Evolutionary conservation across 2,329 filamentous ascomycete species (phyloP).

Genomic region (Ceratocystis eucalypticola): DNA sequence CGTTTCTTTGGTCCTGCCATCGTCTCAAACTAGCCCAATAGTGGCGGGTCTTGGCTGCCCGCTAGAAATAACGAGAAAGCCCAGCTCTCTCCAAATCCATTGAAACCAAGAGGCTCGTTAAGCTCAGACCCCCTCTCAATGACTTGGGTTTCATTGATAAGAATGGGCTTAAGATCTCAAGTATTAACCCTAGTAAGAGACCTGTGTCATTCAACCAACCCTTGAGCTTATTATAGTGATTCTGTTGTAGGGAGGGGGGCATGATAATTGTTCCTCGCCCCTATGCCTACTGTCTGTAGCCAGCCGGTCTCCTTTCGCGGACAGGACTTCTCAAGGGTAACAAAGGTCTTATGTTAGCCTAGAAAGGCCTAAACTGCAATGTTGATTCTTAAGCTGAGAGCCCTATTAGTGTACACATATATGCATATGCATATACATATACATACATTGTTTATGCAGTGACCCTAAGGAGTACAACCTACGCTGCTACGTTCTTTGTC

Average conservation of each 20-base stretch:
- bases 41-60: neutral
- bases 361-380: neutral
- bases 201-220: neutral
- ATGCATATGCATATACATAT: neutral
- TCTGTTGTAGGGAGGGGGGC: neutral
- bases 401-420: neutral
- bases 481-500: neutral
- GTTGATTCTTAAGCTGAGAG: neutral
- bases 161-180: neutral
- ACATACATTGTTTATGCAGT: slow-evolving; percentile 1
- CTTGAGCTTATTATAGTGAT: neutral
- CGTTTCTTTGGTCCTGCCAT: neutral
- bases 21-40: neutral
- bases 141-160: neutral
- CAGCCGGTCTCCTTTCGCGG: neutral
- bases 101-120: neutral
- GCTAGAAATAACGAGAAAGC: neutral
- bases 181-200: neutral
- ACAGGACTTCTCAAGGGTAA: neutral
- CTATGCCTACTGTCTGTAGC: no score
- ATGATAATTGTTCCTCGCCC: neutral
- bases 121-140: slow-evolving; percentile 2
- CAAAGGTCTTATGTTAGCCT: neutral
- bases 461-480: neutral
- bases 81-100: neutral